phyloP scores from a whole-genome alignment of 1,284 basidiomycete species.

The Lignosus rhinocerotis region DNA sequence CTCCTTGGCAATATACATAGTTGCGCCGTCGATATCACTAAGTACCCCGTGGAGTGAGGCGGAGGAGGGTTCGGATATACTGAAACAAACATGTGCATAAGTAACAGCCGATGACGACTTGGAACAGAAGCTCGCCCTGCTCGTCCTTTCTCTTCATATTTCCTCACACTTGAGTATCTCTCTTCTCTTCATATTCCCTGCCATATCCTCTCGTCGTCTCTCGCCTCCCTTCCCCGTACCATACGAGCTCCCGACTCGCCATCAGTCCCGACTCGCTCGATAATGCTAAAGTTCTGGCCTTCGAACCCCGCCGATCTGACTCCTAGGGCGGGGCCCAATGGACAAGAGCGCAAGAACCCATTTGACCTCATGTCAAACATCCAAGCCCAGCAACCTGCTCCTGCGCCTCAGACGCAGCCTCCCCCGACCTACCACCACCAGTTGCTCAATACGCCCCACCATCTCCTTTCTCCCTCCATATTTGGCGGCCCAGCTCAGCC shows the following conservation, averaged over 20 bases:
- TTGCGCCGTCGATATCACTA: not conserved
- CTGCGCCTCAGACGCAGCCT: conserved; percentile 22
- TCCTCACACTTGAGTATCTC: conserved; percentile 7
- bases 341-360: conserved; percentile 63
- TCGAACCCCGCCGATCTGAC: conserved; percentile 71
- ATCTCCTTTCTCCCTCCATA: conserved; percentile 33
- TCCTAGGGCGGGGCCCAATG: conserved; percentile 55
- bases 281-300: conserved; percentile 72
- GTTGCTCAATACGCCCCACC: conserved; percentile 37
- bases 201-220: conserved; percentile 5
- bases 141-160: conserved; percentile 5
- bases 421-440: conserved; percentile 40
- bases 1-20: conserved; percentile 1
- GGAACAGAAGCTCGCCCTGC: not conserved
- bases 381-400: conserved; percentile 20
- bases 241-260: conserved; percentile 7
- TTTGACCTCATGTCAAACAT: conserved; percentile 52
- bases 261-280: conserved; percentile 15
- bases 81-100: conserved; percentile 5
- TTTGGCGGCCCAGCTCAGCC: conserved; percentile 29
- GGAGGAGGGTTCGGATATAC: conserved; percentile 7
- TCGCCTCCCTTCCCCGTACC: not conserved
- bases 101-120: conserved; percentile 12
- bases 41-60: conserved; percentile 14
- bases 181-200: conserved; percentile 1